phyloP scores from a whole-genome alignment of 345 rosid genomes.

The Syzygium oleosum region DNA sequence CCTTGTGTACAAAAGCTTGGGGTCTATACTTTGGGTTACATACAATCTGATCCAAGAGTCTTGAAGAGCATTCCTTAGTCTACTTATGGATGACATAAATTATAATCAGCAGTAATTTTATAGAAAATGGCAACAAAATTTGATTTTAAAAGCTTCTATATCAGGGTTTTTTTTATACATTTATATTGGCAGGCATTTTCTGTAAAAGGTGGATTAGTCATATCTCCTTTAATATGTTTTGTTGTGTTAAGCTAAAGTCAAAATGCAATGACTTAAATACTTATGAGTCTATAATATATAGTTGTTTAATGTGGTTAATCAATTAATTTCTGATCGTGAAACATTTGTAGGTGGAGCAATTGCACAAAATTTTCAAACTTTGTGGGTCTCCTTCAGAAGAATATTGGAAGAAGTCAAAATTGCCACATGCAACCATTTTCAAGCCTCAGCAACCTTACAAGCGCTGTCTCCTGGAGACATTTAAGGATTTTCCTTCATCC shows the following conservation, averaged over 20 bases:
- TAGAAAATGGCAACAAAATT: not conserved
- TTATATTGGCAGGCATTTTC: not conserved
- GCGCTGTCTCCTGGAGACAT: constrained; percentile 36
- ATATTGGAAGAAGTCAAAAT: constrained; percentile 50
- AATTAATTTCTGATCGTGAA: not conserved
- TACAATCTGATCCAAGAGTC: not conserved
- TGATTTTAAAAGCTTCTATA: not conserved
- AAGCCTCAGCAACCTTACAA: constrained; percentile 54
- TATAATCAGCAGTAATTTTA: not conserved
- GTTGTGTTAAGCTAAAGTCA: not conserved
- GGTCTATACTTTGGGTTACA: not conserved
- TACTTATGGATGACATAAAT: not conserved
- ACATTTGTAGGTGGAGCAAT: constrained; percentile 43
- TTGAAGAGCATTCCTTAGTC: not conserved
- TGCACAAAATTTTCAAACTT: constrained; percentile 57
- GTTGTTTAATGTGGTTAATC: not conserved
- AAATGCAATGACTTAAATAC: not conserved
- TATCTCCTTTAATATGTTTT: not conserved
- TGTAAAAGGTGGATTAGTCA: not conserved
- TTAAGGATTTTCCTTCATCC: constrained; percentile 35
- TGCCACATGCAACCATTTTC: constrained; percentile 46
- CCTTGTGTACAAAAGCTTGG: not conserved
- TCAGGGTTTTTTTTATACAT: not conserved
- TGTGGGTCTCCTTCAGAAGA: constrained; percentile 55
- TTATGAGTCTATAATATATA: not conserved